phyloP scores from a whole-genome alignment of 495 filamentous ascomycete species.

The Massariosphaeria phaeospora region DNA sequence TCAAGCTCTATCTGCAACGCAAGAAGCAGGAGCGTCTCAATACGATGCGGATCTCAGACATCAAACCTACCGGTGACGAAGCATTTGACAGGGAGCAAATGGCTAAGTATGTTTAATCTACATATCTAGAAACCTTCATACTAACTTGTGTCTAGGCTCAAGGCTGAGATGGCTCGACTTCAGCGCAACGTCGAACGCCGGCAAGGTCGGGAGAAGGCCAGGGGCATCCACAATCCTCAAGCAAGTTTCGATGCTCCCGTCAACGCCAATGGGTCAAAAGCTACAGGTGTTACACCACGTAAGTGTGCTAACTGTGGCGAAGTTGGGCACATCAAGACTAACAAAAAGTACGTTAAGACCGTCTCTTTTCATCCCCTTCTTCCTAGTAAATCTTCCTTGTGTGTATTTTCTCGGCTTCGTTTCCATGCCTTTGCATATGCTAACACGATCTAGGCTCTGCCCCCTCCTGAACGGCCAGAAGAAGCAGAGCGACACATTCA shows the following conservation, averaged over 20 bases:
- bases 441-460: slow-evolving; percentile 59
- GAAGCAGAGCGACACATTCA: slow-evolving; percentile 59
- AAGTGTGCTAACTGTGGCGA: slow-evolving; percentile 97
- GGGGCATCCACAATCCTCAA: slow-evolving; percentile 48
- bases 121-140: not conserved
- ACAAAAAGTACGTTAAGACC: slow-evolving; percentile 69
- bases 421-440: not conserved
- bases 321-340: slow-evolving; percentile 97
- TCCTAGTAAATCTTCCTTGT: not conserved
- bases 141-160: slow-evolving; percentile 49
- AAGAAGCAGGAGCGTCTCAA: slow-evolving; percentile 55
- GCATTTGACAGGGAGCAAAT: slow-evolving; percentile 62
- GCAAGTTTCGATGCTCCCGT: slow-evolving; percentile 37
- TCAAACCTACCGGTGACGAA: slow-evolving; percentile 68
- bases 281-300: slow-evolving; percentile 62
- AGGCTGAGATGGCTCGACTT: slow-evolving; percentile 73
- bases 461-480: slow-evolving; percentile 84
- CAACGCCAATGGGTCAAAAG: slow-evolving; percentile 38
- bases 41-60: slow-evolving; percentile 56
- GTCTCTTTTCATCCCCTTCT: not conserved
- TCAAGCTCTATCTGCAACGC: slow-evolving; percentile 58
- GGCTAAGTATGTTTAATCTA: slow-evolving; percentile 42
- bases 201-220: slow-evolving; percentile 85
- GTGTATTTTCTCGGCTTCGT: not conserved
- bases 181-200: slow-evolving; percentile 87